Conservation (phyloP, 2,329 filamentous ascomycete species). For the Trichoderma endophyticum region DNA sequence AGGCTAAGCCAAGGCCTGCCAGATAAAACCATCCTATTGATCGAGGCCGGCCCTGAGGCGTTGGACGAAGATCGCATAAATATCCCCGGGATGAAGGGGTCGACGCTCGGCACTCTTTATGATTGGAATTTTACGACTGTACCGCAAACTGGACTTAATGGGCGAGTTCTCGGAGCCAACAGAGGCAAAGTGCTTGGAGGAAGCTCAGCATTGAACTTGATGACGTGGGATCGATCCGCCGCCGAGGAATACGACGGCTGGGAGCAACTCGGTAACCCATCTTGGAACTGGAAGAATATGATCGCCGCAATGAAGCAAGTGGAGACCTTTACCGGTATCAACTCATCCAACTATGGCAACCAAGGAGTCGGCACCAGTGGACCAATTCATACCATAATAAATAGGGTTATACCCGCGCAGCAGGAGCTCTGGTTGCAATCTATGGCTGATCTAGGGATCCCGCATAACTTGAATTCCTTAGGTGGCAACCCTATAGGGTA, state of each 20-base stretch:
- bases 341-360: neutral
- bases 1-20: neutral
- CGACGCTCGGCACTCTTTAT: neutral
- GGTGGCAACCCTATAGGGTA: constrained; percentile 3
- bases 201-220: constrained; percentile 23
- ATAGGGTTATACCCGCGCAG: constrained; percentile 1
- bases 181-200: constrained; percentile 26
- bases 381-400: neutral
- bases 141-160: constrained; percentile 18
- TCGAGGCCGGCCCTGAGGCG: neutral
- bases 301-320: neutral
- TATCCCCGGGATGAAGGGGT: neutral
- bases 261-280: constrained; percentile 27
- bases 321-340: neutral
- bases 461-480: constrained; percentile 2
- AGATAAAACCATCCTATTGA: neutral
- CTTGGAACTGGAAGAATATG: constrained; percentile 28
- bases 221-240: constrained; percentile 18
- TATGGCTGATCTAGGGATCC: constrained; percentile 17
- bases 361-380: constrained; percentile 8
- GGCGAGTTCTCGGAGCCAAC: constrained; percentile 21
- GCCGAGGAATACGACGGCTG: constrained; percentile 28
- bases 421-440: neutral
- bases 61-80: neutral
- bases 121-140: constrained; percentile 14